Evolutionary conservation across 23 red algal species (phyloP).

Genomic region (Chondrus crispus): DNA sequence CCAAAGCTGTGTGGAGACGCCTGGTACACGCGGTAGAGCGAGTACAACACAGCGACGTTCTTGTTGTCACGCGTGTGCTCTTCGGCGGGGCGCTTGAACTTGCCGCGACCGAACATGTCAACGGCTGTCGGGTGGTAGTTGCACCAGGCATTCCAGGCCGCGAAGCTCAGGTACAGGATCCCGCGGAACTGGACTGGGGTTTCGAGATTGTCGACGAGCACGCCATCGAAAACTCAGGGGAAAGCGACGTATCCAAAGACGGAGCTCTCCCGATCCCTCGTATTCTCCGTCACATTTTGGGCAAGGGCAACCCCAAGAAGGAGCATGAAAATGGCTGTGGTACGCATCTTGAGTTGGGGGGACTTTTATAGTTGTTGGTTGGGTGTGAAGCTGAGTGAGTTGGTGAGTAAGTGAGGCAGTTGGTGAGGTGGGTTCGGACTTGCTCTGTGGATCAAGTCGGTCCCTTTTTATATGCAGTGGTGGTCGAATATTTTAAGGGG

Average conservation of each 20-base stretch:
- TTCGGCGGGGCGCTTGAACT: neutral
- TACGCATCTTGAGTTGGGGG: too few species aligned
- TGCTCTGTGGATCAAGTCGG: too few species aligned
- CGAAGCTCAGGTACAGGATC: neutral
- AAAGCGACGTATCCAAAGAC: neutral
- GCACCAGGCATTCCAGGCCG: neutral
- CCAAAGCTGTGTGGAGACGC: neutral
- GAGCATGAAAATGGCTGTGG: too few species aligned
- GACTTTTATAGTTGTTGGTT: too few species aligned
- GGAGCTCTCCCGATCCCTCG: neutral
- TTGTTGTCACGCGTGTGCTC: constrained; percentile 4
- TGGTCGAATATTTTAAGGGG: too few species aligned
- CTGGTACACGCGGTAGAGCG: neutral
- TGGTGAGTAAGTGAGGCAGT: too few species aligned
- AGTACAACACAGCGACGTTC: neutral
- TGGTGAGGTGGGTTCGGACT: too few species aligned
- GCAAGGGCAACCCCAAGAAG: too few species aligned
- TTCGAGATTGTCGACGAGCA: neutral
- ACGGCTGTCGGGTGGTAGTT: constrained; percentile 8
- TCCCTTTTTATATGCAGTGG: too few species aligned
- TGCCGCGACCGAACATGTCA: neutral
- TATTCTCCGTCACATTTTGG: neutral
- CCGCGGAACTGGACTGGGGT: neutral
- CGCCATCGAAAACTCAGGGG: neutral
- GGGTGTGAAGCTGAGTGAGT: too few species aligned